Evolutionary conservation across 2,329 filamentous ascomycete species (phyloP).

Genomic region (Pseudogymnoascus sp.): DNA sequence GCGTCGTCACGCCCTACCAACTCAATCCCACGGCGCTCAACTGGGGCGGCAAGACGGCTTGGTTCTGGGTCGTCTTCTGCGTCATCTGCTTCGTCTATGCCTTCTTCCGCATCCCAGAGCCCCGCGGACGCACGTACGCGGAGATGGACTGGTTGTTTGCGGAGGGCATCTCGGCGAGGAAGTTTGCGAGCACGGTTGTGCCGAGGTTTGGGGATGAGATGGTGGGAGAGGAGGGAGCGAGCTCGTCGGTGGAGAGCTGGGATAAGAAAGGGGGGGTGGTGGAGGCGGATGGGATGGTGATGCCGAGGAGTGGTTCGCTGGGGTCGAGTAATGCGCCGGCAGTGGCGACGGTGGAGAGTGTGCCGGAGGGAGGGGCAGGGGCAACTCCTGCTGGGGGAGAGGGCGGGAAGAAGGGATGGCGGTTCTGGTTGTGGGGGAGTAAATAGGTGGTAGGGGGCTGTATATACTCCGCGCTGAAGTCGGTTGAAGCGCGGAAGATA

Average conservation of each 20-base stretch:
- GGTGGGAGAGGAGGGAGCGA: neutral
- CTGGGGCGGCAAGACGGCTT: constrained; percentile 26
- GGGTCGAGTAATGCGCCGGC: neutral
- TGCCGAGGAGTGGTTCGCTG: neutral
- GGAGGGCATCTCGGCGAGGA: constrained; percentile 58
- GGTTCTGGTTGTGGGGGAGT: neutral
- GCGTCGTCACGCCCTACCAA: constrained; percentile 27
- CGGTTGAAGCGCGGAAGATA: neutral
- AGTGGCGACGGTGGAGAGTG: neutral
- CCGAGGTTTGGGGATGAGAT: neutral
- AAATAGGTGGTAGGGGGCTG: neutral
- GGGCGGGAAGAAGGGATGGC: neutral
- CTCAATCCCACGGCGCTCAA: constrained; percentile 34
- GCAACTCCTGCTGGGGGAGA: neutral
- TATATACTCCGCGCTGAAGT: neutral
- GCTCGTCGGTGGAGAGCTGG: neutral
- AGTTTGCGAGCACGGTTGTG: constrained; percentile 46
- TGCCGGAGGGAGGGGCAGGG: neutral
- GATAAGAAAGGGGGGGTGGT: neutral
- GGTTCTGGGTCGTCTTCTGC: constrained; percentile 54
- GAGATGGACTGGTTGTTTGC: constrained; percentile 81
- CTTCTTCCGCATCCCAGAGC: constrained; percentile 71
- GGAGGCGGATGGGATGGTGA: neutral
- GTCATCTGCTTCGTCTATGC: constrained; percentile 75
- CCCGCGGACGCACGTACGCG: constrained; percentile 68